phyloP scores from a whole-genome alignment of 257 asterid species.

The Eucommia ulmoides region DNA sequence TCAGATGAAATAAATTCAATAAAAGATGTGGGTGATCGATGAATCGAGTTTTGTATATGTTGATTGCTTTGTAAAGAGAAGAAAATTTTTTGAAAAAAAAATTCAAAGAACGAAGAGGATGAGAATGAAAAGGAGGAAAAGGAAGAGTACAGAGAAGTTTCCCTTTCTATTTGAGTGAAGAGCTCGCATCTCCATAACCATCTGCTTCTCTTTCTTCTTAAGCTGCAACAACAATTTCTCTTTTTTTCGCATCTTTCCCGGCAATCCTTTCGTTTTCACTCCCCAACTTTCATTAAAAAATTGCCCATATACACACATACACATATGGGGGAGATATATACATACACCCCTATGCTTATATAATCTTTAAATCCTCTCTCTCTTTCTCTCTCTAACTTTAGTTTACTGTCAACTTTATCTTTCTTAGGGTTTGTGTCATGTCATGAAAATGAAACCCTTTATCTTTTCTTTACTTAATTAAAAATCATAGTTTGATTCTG shows the following conservation, averaged over 20 bases:
- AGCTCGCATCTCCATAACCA: conserved; percentile 70
- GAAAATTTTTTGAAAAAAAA: too few species aligned
- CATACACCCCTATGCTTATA: neutral
- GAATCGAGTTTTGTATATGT: too few species aligned
- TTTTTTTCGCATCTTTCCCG: conserved; percentile 28
- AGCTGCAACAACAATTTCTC: conserved; percentile 27
- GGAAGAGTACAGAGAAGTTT: conserved; percentile 51
- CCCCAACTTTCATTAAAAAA: conserved; percentile 20
- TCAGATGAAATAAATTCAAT: conserved; percentile 28
- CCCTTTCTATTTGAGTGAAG: conserved; percentile 30
- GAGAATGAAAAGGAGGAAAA: conserved; percentile 74
- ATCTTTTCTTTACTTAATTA: neutral
- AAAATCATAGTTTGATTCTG: neutral
- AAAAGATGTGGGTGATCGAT: too few species aligned
- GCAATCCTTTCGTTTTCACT: conserved; percentile 26
- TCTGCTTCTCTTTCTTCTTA: conserved; percentile 28
- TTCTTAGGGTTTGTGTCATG: neutral
- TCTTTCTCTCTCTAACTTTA: neutral
- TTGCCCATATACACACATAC: neutral
- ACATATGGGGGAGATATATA: neutral
- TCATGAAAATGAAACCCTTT: conserved; percentile 9
- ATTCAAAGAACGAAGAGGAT: conserved; percentile 56
- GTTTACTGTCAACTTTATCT: conserved; percentile 16
- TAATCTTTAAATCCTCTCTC: conserved; percentile 5
- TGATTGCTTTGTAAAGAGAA: too few species aligned